Evolutionary conservation across 805 yeast species (phyloP).

Genomic region (Spathaspora hagerdaliae): DNA sequence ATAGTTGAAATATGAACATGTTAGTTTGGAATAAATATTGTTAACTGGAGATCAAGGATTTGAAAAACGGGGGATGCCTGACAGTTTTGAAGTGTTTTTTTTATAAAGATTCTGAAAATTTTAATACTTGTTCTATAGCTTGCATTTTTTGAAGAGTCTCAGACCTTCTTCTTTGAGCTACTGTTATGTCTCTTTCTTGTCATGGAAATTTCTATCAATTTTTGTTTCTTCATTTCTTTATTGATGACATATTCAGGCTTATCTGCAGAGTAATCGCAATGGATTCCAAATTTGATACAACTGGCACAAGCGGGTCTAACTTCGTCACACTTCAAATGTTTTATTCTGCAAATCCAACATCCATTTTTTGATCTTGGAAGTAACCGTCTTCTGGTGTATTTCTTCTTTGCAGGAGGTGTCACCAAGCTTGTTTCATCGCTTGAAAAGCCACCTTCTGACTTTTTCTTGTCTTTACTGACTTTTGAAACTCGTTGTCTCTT

Average conservation of each 20-base stretch:
- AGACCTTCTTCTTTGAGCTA: neutral
- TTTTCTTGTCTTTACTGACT: neutral
- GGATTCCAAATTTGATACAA: conserved; percentile 37
- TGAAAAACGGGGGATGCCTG: too few species aligned
- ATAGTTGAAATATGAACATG: too few species aligned
- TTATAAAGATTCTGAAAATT: too few species aligned
- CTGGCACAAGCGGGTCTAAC: conserved; percentile 32
- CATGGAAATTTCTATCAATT: conserved; percentile 27
- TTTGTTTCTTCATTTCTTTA: conserved; percentile 28
- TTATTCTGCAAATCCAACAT: conserved; percentile 45
- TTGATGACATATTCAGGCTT: conserved; percentile 39
- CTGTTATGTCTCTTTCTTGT: conserved; percentile 17
- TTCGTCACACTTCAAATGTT: conserved; percentile 44
- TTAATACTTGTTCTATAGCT: too few species aligned
- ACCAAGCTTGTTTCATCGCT: neutral
- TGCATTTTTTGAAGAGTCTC: neutral
- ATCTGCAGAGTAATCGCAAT: conserved; percentile 36
- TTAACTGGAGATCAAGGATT: too few species aligned
- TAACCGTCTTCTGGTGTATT: conserved; percentile 35
- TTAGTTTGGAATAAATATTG: too few species aligned
- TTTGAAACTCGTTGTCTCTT: neutral
- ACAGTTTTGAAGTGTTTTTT: too few species aligned
- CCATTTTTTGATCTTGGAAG: conserved; percentile 41
- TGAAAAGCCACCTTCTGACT: neutral
- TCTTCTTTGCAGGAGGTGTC: conserved; percentile 15